Evolutionary conservation across 352 stramenopile species (phyloP), one percentile per base, ranked within the genome.

Genomic region (Phytophthora crassamura): DNA sequence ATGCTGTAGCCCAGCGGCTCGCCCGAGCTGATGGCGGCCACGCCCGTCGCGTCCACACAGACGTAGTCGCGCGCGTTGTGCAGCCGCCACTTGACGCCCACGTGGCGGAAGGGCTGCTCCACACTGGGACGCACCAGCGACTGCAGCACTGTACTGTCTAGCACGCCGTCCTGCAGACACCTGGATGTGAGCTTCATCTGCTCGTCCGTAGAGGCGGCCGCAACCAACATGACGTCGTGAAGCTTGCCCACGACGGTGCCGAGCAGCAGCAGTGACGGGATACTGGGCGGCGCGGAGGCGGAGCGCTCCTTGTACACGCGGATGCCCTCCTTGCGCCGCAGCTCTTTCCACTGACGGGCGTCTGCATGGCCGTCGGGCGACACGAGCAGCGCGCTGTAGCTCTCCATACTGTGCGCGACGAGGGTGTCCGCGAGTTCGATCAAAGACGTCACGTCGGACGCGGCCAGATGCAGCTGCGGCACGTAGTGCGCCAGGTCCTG

Each of bases 61-160:
- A 90, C 73, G 39, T 82, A 80, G 67, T 90, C 81, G 34, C 75
- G 64, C 32, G 77, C 66, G 53, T 79, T 72, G 16, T 76, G 73
- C 22, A 86, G 58, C 18, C 79, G 42, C 79, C 78, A 90, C 68
- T 87, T 90, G 69, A 91, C 57, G 7, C 78, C 72, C 15, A 90
- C 59, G 41, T 82, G 71, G 4, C 74, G 64, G 64, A 91, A 90
- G 48, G 83, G 83, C 8, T 82, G 75, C 16, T 67, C 53, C 11
- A 59, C 38, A 4, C 61, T 83, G 7, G 80, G 80, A 2, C 46
- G 52, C 46, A 75, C 59, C 14, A 90, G 60, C 32, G 79, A 75
- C 50, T 82, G 72, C 67, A 91, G 55, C 58, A 91, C 70, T 56
- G 80, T 82, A 40, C 67, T 75, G 56, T 88, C 77, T 15, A 74